phyloP scores from a whole-genome alignment of 2,329 filamentous ascomycete genomes.

The Huntiella bhutanensis region DNA sequence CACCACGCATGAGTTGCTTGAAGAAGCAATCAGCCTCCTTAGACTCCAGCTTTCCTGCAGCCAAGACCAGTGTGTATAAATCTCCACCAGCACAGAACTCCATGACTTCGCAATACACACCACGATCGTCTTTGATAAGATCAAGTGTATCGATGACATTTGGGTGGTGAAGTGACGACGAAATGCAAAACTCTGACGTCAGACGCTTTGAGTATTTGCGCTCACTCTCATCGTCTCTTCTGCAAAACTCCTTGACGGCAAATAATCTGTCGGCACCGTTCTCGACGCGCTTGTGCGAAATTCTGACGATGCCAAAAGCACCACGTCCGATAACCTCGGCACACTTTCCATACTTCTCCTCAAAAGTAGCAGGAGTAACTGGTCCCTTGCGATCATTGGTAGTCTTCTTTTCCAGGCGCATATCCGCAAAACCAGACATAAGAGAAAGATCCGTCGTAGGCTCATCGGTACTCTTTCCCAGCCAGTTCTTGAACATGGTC shows the following conservation, averaged over 20 bases:
- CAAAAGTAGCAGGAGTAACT: constrained; percentile 47
- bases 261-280: constrained; percentile 80
- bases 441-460: constrained; percentile 72
- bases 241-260: constrained; percentile 94
- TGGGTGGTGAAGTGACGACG: constrained; percentile 84
- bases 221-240: constrained; percentile 79
- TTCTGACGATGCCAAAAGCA: constrained; percentile 91
- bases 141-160: constrained; percentile 98
- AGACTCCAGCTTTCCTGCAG: constrained; percentile 80
- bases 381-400: constrained; percentile 17
- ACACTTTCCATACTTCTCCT: constrained; percentile 96
- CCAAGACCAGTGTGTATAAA: constrained; percentile 79
- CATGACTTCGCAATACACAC: constrained; percentile 98
- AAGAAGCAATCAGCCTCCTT: constrained; percentile 94
- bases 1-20: constrained; percentile 96
- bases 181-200: constrained; percentile 96
- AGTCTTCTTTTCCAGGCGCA: constrained; percentile 29
- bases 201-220: constrained; percentile 97
- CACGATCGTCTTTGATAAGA: constrained; percentile 85
- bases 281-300: constrained; percentile 86
- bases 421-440: constrained; percentile 91
- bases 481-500: constrained; percentile 72
- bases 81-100: constrained; percentile 96
- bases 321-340: constrained; percentile 92
- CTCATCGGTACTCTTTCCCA: constrained; percentile 65